Percentiles rank a stretch among this genome's conserved stretches.
Conservation (phyloP, 1,284 basidiomycete species). For the Phlebopus sp. region DNA sequence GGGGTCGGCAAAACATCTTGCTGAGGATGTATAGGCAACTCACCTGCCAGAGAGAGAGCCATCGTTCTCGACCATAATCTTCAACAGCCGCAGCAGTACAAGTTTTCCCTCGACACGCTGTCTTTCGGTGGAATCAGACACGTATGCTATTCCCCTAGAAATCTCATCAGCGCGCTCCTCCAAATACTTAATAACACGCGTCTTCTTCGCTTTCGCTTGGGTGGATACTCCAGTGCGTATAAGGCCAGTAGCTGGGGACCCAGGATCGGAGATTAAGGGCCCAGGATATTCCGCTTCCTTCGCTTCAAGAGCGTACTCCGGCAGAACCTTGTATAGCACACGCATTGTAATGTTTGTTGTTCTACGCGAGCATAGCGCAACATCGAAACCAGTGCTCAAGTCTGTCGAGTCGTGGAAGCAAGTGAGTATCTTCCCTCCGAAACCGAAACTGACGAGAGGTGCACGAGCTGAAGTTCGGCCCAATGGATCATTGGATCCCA, state of each 20-base stretch:
- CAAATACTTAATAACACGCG: slow-evolving; percentile 76
- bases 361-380: slow-evolving; percentile 69
- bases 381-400: slow-evolving; percentile 71
- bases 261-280: slow-evolving; percentile 79
- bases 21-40: slow-evolving; percentile 2
- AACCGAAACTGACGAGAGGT: slow-evolving; percentile 86
- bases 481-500: slow-evolving; percentile 82
- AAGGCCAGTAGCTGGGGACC: slow-evolving; percentile 61
- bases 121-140: slow-evolving; percentile 54
- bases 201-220: slow-evolving; percentile 80
- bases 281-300: slow-evolving; percentile 74
- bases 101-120: slow-evolving; percentile 74
- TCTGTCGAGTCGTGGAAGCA: slow-evolving; percentile 78
- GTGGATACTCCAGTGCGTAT: slow-evolving; percentile 62
- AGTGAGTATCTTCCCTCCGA: slow-evolving; percentile 82
- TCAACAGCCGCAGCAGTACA: slow-evolving; percentile 72
- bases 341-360: slow-evolving; percentile 71
- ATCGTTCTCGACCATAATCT: slow-evolving; percentile 82
- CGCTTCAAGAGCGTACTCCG: slow-evolving; percentile 59
- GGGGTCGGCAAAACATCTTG: slow-evolving; percentile 15
- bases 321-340: slow-evolving; percentile 64
- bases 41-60: slow-evolving; percentile 83
- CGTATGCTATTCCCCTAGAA: slow-evolving; percentile 71
- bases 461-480: slow-evolving; percentile 70
- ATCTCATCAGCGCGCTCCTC: slow-evolving; percentile 75